Conservation (phyloP, 345 rosid species). For the Erucastrum elatum region DNA sequence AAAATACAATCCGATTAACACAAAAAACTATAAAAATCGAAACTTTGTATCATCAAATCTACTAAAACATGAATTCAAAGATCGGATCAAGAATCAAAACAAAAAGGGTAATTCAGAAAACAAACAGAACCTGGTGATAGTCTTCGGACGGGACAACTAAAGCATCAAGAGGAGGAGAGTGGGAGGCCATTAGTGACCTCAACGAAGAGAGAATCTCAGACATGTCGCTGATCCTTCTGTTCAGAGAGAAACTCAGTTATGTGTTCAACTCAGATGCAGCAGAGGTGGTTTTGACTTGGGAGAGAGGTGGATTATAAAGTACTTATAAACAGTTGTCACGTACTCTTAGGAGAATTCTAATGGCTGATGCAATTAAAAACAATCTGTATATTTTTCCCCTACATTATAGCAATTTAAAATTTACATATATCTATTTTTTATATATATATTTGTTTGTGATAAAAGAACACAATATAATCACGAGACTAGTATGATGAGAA, state of each 20-base stretch:
- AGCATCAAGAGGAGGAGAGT: conserved; percentile 94
- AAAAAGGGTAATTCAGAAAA: neutral
- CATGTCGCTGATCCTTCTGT: conserved; percentile 37
- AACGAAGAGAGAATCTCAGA: conserved; percentile 63
- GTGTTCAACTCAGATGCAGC: neutral
- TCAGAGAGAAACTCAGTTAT: too few relatives aligned
- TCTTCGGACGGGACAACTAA: conserved; percentile 86
- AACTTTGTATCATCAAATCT: neutral
- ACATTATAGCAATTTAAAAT: neutral
- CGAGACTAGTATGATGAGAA: neutral
- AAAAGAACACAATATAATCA: neutral
- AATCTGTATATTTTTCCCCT: neutral
- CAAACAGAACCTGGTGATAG: conserved; percentile 70
- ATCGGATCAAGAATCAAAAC: conserved; percentile 25
- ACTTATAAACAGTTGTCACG: neutral
- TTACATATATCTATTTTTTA: neutral
- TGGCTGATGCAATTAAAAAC: neutral
- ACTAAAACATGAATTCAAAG: neutral
- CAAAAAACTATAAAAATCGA: neutral
- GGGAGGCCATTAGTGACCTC: conserved; percentile 83
- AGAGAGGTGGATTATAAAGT: neutral
- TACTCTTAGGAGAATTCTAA: neutral
- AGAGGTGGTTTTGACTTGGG: neutral
- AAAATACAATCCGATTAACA: neutral
- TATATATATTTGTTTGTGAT: neutral